Percentiles rank a stretch among this genome's conserved stretches.
These are phyloP conservation scores for Aplosporella prunicola DNA, from an alignment of 2,329 filamentous ascomycete genomes.

Conservation along the genomic window DNA sequence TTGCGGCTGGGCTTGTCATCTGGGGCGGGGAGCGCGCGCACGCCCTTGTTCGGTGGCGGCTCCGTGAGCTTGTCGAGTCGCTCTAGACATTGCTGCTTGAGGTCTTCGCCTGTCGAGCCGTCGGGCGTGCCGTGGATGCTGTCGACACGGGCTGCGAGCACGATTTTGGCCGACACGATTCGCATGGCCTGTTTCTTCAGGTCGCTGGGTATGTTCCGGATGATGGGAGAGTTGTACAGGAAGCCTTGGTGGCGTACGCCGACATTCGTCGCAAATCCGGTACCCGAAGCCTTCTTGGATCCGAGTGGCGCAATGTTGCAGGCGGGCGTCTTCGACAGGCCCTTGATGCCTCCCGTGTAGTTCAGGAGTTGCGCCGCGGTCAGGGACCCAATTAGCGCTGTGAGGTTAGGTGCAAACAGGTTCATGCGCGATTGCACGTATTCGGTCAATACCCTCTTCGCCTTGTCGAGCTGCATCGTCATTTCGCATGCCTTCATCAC, in stretches of 20 bases:
- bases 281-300: constrained; percentile 72
- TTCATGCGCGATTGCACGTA: constrained; percentile 98
- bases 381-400: constrained; percentile 78
- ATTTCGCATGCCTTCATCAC: constrained; percentile 76
- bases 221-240: constrained; percentile 83
- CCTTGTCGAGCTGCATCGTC: constrained; percentile 75
- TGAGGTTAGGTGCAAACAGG: constrained; percentile 88
- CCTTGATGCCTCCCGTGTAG: constrained; percentile 77
- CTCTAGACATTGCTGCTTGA: constrained; percentile 74
- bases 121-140: constrained; percentile 72
- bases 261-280: constrained; percentile 85
- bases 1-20: constrained; percentile 94
- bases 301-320: constrained; percentile 89
- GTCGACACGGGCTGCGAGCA: constrained; percentile 87
- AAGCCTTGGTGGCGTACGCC: constrained; percentile 87
- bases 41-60: constrained; percentile 79
- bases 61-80: constrained; percentile 89
- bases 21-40: constrained; percentile 76
- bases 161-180: constrained; percentile 85
- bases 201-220: constrained; percentile 74
- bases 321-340: constrained; percentile 81
- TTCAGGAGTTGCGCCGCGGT: constrained; percentile 96
- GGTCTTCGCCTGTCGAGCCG: constrained; percentile 70
- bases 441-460: constrained; percentile 77
- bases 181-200: constrained; percentile 90